Percentiles rank a stretch among this genome's conserved stretches.
phyloP scores from a whole-genome alignment of 2,329 filamentous ascomycete species.

The Diaporthe batatas region DNA sequence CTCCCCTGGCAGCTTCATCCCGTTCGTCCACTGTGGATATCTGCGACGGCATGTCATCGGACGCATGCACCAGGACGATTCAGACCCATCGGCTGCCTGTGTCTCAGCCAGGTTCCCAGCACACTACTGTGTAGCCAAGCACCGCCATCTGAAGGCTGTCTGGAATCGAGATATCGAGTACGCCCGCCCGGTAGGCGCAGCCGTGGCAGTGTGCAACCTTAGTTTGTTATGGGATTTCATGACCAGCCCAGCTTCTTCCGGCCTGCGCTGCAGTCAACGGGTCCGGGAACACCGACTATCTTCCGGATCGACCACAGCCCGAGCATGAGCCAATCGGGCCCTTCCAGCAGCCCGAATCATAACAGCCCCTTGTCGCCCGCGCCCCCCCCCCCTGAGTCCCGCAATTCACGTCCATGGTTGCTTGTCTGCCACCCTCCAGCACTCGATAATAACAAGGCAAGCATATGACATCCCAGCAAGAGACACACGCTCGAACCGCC shows the following conservation, averaged over 20 bases:
- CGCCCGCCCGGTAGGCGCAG: conserved; percentile 20
- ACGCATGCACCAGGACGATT: background rate
- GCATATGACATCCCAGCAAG: conserved; percentile 19
- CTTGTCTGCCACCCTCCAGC: conserved; percentile 16
- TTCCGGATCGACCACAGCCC: conserved; percentile 27
- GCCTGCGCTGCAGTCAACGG: conserved; percentile 13
- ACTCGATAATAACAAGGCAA: conserved; percentile 13
- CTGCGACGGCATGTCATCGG: conserved; percentile 5
- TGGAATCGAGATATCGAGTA: background rate
- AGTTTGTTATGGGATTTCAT: background rate
- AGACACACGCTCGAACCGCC: conserved; percentile 19
- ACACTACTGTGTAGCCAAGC: background rate
- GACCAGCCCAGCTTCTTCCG: background rate
- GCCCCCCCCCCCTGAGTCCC: conserved; percentile 16
- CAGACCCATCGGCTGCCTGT: background rate
- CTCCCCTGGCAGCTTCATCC: background rate
- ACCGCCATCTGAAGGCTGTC: conserved; percentile 9
- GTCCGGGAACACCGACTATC: conserved; percentile 27
- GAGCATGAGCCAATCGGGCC: conserved; percentile 23
- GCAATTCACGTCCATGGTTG: conserved; percentile 19
- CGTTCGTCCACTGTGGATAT: conserved; percentile 16
- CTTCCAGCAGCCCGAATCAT: conserved; percentile 27
- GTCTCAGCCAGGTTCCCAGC: conserved; percentile 21
- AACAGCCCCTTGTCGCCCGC: background rate
- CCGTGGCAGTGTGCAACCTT: conserved; percentile 20